Conservation (phyloP, 768 basidiomycete species). For the Gyrodon lividus region DNA sequence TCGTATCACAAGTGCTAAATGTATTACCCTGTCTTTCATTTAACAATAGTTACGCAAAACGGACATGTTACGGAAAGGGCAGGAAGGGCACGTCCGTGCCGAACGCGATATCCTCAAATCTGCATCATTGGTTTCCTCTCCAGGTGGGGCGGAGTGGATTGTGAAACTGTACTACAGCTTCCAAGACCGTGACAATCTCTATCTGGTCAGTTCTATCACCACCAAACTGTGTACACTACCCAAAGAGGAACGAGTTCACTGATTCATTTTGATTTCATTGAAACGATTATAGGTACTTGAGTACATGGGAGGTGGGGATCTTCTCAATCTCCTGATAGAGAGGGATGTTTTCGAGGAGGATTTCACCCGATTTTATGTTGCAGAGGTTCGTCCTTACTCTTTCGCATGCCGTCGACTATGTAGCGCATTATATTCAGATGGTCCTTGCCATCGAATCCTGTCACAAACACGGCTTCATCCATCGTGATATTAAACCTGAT, state of each 20-base stretch:
- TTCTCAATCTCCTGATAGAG: constrained; percentile 94
- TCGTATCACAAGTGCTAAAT: constrained; percentile 22
- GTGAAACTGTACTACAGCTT: constrained; percentile 92
- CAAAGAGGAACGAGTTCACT: constrained; percentile 31
- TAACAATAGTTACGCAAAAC: constrained; percentile 68
- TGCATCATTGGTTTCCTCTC: constrained; percentile 75
- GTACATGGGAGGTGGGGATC: constrained; percentile 96
- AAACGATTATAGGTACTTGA: constrained; percentile 69
- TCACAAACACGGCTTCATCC: constrained; percentile 94
- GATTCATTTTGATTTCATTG: constrained; percentile 60
- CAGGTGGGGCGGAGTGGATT: constrained; percentile 86
- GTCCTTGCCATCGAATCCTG: constrained; percentile 90
- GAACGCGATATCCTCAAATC: constrained; percentile 93
- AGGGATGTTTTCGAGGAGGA: constrained; percentile 87
- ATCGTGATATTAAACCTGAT: constrained; percentile 96
- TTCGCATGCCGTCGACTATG: constrained; percentile 19
- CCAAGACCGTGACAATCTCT: constrained; percentile 92
- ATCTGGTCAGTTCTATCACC: constrained; percentile 64
- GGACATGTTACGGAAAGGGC: constrained; percentile 94
- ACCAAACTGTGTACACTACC: constrained; percentile 18
- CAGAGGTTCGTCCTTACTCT: constrained; percentile 60
- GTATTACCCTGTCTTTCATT: constrained; percentile 24
- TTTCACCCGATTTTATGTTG: constrained; percentile 91
- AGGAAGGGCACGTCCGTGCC: constrained; percentile 95
- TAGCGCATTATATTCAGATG: constrained; percentile 61